phyloP scores from a whole-genome alignment of 495 filamentous ascomycete species.

The Saxophila tyrrhenica region DNA sequence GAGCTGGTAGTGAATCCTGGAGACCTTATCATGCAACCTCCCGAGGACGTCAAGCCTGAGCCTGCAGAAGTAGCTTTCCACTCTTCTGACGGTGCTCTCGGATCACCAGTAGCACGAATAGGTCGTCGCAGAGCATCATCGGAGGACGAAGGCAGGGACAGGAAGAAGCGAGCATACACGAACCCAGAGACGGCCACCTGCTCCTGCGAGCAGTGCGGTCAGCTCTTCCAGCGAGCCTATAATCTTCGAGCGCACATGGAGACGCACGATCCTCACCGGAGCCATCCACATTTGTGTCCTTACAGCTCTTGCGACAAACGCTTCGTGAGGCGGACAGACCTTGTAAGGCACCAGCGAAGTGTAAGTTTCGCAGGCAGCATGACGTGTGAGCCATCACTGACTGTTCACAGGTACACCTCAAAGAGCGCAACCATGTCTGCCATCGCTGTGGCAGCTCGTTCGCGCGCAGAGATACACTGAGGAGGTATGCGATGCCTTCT shows the following conservation, averaged over 20 bases:
- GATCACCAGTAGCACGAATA: background rate
- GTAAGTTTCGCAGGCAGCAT: constrained; percentile 40
- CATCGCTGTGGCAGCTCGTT: constrained; percentile 62
- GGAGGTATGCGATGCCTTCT: constrained; percentile 42
- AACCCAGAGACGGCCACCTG: constrained; percentile 58
- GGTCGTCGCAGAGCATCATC: background rate
- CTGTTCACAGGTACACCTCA: background rate
- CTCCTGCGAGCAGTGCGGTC: constrained; percentile 64
- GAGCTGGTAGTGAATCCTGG: background rate
- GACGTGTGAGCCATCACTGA: background rate
- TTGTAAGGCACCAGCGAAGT: constrained; percentile 70
- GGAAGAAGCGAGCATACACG: constrained; percentile 4
- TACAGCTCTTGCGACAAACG: constrained; percentile 55
- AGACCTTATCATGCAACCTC: background rate
- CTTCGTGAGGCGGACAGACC: constrained; percentile 76
- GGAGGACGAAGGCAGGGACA: background rate
- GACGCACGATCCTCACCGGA: constrained; percentile 68
- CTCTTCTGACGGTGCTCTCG: background rate
- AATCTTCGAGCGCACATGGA: constrained; percentile 88
- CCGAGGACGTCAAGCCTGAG: background rate
- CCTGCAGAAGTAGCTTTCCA: background rate
- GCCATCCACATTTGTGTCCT: constrained; percentile 57
- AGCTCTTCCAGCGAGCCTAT: constrained; percentile 74
- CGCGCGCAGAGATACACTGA: constrained; percentile 71
- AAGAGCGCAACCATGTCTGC: constrained; percentile 51